Evolutionary conservation across 345 rosid species (phyloP).

Genomic region (Salix dunnii): DNA sequence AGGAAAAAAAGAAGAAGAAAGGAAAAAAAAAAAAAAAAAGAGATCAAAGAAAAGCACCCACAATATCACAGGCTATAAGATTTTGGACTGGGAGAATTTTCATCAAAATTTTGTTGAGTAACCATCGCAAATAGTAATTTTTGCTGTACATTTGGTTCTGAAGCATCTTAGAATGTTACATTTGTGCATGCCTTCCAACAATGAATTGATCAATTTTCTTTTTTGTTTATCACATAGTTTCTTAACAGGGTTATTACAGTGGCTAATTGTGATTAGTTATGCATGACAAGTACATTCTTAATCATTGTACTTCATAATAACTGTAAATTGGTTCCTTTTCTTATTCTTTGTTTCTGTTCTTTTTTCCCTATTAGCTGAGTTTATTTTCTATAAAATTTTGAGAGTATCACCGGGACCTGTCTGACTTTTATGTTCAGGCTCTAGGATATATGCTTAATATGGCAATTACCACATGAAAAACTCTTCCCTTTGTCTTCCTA

Average conservation of each 20-base stretch:
- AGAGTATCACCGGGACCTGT: not conserved
- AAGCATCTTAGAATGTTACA: not conserved
- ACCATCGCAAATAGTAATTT: not conserved
- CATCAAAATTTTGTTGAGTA: not conserved
- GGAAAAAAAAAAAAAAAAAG: not conserved
- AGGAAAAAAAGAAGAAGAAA: not conserved
- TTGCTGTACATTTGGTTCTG: not conserved
- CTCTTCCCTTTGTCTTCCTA: not conserved
- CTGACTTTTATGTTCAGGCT: not conserved
- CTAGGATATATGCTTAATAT: not conserved
- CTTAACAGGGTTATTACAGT: not conserved
- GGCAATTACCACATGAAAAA: not conserved
- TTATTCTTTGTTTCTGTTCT: not conserved
- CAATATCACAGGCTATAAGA: not conserved
- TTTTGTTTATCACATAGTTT: not conserved
- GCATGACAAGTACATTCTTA: not conserved
- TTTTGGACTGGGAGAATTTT: not conserved
- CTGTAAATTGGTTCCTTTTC: not conserved
- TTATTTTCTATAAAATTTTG: not conserved
- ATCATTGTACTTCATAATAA: not conserved
- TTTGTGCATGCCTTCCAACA: not conserved
- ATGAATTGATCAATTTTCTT: not conserved
- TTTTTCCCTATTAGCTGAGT: not conserved
- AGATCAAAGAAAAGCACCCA: not conserved
- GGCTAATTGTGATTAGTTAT: not conserved